A percentile compares a stretch with the other conserved stretches of the same genome.
Conservation (phyloP, 2,329 filamentous ascomycete species). For the Dactylella cylindrospora region DNA sequence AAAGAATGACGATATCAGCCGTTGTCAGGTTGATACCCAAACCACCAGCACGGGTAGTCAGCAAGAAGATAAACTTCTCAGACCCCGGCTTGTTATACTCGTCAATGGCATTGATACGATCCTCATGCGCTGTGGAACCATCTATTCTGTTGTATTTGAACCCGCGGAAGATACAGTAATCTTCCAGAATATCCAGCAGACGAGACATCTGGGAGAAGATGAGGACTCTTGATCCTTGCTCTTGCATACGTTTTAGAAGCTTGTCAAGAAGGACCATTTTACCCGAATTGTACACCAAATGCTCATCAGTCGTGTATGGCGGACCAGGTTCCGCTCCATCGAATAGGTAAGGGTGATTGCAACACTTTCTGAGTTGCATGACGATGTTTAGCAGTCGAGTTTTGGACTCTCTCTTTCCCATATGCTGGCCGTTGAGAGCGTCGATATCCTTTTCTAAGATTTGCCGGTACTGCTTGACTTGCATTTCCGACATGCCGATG, state of each 20-base stretch:
- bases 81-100: slow-evolving; percentile 96
- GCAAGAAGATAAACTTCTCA: slow-evolving; percentile 92
- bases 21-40: slow-evolving; percentile 94
- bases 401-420: slow-evolving; percentile 95
- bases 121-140: slow-evolving; percentile 92
- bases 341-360: slow-evolving; percentile 97
- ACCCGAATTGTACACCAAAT: slow-evolving; percentile 86
- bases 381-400: slow-evolving; percentile 96
- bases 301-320: slow-evolving; percentile 96
- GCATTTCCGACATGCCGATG: slow-evolving; percentile 98
- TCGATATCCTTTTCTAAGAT: slow-evolving; percentile 99
- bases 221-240: slow-evolving; percentile 87
- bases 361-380: slow-evolving; percentile 98
- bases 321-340: slow-evolving; percentile 96
- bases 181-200: slow-evolving; percentile 92
- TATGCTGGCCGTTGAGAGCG: slow-evolving; percentile 85
- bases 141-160: slow-evolving; percentile 98
- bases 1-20: slow-evolving; percentile 93
- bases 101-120: slow-evolving; percentile 95
- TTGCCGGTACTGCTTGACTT: slow-evolving; percentile 98
- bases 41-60: slow-evolving; percentile 93
- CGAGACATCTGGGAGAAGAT: slow-evolving; percentile 99
- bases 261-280: slow-evolving; percentile 98
- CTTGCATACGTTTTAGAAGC: slow-evolving; percentile 77
- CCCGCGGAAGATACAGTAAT: slow-evolving; percentile 94